Base-by-base conservation (phyloP, 768 basidiomycete genomes). In the Gyrodon lividus region DNA sequence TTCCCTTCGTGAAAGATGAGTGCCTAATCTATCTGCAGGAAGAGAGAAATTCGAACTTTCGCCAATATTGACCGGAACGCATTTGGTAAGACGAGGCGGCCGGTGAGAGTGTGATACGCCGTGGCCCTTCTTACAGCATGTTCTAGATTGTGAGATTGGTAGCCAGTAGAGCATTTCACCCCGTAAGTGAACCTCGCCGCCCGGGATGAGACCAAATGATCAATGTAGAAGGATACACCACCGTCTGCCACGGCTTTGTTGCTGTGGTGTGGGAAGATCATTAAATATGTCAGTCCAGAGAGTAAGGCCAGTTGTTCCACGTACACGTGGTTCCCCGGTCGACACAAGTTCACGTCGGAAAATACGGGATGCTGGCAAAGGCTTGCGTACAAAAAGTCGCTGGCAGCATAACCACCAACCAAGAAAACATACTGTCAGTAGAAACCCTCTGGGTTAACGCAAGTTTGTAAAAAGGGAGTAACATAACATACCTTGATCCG, bases 231-330 rank as follows among this genome's bases (percentile, higher is more conserved):
- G 12, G 61, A 69, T 12, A 71, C 56, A 1, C 71, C 76, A 0
- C 80, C 80, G 51, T 80, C 76, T 0, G 80, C 75, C 13, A 81
- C 79, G 0, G 79, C 80, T 66, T 71, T 79, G 38, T 67, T 66
- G 22, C 71, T 72, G 48, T 14, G 31, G 12, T 5, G 31, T 14
- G 12, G 31, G 2, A 37, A 26, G 14, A 19, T 13, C 0, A 6
- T 5, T 16, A 2, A 40, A 2, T 9, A 41, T 4, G 1, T 19
- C 6, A 13, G 33, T 30, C 9, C 23, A 34, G 23, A 43, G 16
- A 23, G 22, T 6, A 30, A 14, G 3, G 16, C 12, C 2, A 19
- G 24, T 17, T 35, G 39, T 14, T 6, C 13, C 0, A 64, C 71
- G 20, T 52, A 78, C 80, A 75, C 66, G 64, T 77, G 75, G 41